Evolutionary conservation across 192 early-diverging fungal species (phyloP).

Genomic region (Backusella psychrophila): DNA sequence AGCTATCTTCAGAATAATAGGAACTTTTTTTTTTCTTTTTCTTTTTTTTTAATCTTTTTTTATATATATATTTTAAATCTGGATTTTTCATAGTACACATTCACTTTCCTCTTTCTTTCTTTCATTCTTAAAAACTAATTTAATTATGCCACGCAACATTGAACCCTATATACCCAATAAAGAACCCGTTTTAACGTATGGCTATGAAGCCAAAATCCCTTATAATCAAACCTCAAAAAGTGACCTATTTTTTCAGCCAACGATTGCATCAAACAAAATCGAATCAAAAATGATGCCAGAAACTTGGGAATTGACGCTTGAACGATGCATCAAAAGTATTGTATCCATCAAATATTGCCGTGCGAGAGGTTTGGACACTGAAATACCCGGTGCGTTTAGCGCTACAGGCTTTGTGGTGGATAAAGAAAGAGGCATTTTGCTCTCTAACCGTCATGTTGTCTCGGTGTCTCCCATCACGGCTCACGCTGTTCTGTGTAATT

Average conservation of each 20-base stretch:
- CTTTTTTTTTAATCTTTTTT: not conserved
- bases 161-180: not conserved
- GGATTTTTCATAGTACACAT: not conserved
- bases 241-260: not conserved
- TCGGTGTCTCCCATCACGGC: slow-evolving; percentile 68
- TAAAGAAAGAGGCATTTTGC: slow-evolving; percentile 65
- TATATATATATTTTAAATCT: not conserved
- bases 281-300: not conserved
- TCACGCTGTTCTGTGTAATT: slow-evolving; percentile 68
- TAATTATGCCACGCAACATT: not conserved
- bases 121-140: not conserved
- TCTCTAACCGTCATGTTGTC: slow-evolving; percentile 80
- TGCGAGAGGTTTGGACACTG: slow-evolving; percentile 72
- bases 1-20: not conserved
- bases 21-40: not conserved
- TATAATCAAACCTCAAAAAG: not conserved
- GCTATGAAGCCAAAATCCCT: not conserved
- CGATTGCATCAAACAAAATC: not conserved
- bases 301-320: slow-evolving; percentile 67
- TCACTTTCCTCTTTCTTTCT: not conserved
- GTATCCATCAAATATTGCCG: slow-evolving; percentile 73
- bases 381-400: slow-evolving; percentile 62
- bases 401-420: slow-evolving; percentile 83
- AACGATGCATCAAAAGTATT: slow-evolving; percentile 66
- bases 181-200: not conserved